Base-by-base conservation (phyloP, 2,329 filamentous ascomycete genomes). In the Fusarium coffeatum region DNA sequence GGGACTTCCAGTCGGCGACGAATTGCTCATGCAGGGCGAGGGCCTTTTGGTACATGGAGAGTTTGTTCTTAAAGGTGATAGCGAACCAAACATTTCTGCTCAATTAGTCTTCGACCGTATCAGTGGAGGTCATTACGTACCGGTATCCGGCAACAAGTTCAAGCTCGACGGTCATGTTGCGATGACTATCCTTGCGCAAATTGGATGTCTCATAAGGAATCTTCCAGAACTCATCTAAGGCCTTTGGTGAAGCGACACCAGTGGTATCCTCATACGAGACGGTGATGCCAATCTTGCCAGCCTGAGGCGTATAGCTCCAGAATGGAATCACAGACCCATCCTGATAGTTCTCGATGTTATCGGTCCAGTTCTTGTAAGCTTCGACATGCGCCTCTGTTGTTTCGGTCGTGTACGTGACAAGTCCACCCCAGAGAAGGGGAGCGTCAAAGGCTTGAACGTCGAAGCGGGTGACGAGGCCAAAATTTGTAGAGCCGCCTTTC, bases 381-480 rank as follows among this genome's bases (percentile, higher is more conserved):
- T 69, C 18, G 12, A 69, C 46, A 13, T 69, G 67, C 1, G 51
- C 48, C 9, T 69, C 66, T 9, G 67, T 69, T 0, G 67, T 69
- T 20, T 63, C 27, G 41, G 43, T 43, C 18, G 66, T 45, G 27
- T 69, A 69, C 4, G 61, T 66, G 22, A 69, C 67, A 1, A 69
- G 61, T 5, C 67, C 67, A 10, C 66, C 67, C 66, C 67, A 69
- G 46, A 69, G 61, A 7, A 58, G 60, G 13, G 61, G 61, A 37
- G 66, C 53, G 3, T 69, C 61, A 22, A 69, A 69, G 8, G 67
- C 56, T 20, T 69, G 67, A 3, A 69, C 50, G n/a, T 69, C 67
- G 37, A 69, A 66, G 56, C 67, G 67, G 37, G 67, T 69, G 37
- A 69, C 66, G 51, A 69, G 69, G 3, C 67, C 67, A 3, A 69